A percentile compares a stretch with the other conserved stretches of the same genome.
Evolutionary conservation across 176 grass and related monocot species (phyloP).

Genomic region (Oryza glumipatula): DNA sequence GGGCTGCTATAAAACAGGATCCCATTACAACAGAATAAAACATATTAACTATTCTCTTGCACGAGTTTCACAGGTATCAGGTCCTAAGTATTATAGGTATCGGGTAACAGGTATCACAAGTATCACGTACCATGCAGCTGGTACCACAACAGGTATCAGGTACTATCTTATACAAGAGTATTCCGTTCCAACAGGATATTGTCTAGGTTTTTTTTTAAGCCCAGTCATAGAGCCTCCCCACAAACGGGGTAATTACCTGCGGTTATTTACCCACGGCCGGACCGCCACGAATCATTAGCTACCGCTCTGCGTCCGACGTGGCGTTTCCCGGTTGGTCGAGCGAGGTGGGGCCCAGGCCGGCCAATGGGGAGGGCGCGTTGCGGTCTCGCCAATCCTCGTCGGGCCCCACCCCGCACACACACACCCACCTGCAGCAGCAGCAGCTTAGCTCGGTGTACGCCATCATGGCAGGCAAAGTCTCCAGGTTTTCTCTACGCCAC

Average conservation of each 20-base stretch:
- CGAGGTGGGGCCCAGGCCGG: background rate
- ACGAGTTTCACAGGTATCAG: too few species aligned
- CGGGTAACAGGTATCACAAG: too few species aligned
- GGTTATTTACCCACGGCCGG: conserved; percentile 32
- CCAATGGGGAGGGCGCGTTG: conserved; percentile 47
- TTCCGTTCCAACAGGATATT: too few species aligned
- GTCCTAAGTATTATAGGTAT: too few species aligned
- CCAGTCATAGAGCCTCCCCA: too few species aligned
- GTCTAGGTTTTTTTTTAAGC: conserved; percentile 10
- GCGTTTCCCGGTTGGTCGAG: conserved; percentile 16
- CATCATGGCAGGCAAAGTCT: conserved; percentile 42
- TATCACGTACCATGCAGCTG: too few species aligned
- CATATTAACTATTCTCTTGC: too few species aligned
- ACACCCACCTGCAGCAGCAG: background rate
- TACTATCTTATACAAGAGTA: too few species aligned
- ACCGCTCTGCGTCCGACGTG: background rate
- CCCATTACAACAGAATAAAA: too few species aligned
- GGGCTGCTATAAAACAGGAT: too few species aligned
- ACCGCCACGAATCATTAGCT: conserved; percentile 36
- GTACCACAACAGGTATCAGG: too few species aligned
- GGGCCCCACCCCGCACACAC: conserved; percentile 38
- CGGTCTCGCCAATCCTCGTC: conserved; percentile 43
- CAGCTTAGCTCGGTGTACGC: conserved; percentile 20
- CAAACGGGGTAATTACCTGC: background rate
- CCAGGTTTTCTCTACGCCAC: conserved; percentile 32